These are phyloP conservation scores for Aspergillus saccharolyticus DNA, from an alignment of 495 filamentous ascomycete genomes.

Conservation along the genomic window DNA sequence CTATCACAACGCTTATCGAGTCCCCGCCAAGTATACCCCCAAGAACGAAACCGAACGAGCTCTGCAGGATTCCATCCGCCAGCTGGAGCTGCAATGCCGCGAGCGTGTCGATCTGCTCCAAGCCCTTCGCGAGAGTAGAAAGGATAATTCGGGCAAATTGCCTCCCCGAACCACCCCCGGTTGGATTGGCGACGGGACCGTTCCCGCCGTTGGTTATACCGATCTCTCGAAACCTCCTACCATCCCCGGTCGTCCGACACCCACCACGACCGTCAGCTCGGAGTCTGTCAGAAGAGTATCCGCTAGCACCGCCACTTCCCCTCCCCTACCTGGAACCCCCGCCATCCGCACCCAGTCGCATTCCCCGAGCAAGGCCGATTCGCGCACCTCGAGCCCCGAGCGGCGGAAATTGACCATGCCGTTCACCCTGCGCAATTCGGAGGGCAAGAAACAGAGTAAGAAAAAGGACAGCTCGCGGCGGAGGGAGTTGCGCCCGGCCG, in stretches of 20 bases:
- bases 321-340: constrained; percentile 19
- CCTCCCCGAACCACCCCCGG: constrained; percentile 35
- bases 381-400: constrained; percentile 75
- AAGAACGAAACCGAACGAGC: constrained; percentile 81
- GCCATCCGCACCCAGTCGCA: constrained; percentile 35
- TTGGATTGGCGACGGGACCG: constrained; percentile 74
- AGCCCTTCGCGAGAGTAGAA: constrained; percentile 69
- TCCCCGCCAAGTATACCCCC: constrained; percentile 63
- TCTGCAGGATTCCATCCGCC: constrained; percentile 71
- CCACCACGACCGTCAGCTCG: constrained; percentile 45
- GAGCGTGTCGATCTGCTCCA: constrained; percentile 87
- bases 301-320: background rate
- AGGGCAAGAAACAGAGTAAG: constrained; percentile 54
- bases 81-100: constrained; percentile 88
- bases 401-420: constrained; percentile 67
- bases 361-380: constrained; percentile 42
- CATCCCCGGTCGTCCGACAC: constrained; percentile 56
- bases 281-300: constrained; percentile 26
- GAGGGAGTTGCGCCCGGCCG: constrained; percentile 45
- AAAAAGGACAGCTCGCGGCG: constrained; percentile 34
- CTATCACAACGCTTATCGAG: constrained; percentile 74
- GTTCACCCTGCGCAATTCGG: constrained; percentile 68
- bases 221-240: constrained; percentile 68
- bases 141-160: constrained; percentile 45
- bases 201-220: constrained; percentile 71